These are phyloP conservation scores for Trichosporon asahii DNA, from an alignment of 1,284 basidiomycete genomes.

Conservation along the genomic window DNA sequence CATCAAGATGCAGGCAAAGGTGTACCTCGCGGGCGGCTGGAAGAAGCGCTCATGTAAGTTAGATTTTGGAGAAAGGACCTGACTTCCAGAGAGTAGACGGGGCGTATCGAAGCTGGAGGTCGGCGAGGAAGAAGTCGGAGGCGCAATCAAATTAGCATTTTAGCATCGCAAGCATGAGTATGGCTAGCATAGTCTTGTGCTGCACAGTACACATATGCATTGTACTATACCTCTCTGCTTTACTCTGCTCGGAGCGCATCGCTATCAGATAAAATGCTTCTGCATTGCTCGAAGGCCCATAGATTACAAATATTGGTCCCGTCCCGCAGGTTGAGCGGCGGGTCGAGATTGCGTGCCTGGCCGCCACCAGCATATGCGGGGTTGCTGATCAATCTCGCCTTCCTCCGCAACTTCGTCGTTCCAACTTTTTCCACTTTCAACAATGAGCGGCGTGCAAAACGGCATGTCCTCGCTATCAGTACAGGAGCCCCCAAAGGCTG, in stretches of 20 bases:
- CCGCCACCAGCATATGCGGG: background rate
- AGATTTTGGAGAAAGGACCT: background rate
- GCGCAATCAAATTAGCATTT: background rate
- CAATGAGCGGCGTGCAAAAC: background rate
- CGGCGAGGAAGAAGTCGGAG: background rate
- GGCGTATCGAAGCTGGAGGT: background rate
- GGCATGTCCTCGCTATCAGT: slow-evolving; percentile 2
- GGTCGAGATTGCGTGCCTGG: slow-evolving; percentile 6
- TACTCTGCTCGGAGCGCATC: background rate
- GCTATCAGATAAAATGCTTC: background rate
- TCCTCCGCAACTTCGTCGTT: background rate
- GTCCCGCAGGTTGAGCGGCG: background rate
- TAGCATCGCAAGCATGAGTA: background rate
- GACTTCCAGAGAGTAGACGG: background rate
- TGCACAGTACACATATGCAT: slow-evolving; percentile 10
- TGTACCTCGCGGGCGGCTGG: slow-evolving; percentile 27
- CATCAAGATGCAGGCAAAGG: slow-evolving; percentile 39
- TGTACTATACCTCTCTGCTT: slow-evolving; percentile 5
- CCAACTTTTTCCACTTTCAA: slow-evolving; percentile 1
- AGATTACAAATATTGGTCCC: background rate
- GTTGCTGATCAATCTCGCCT: slow-evolving; percentile 8
- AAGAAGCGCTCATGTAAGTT: background rate
- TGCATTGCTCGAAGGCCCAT: background rate
- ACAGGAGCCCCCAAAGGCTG: background rate
- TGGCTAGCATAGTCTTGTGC: slow-evolving; percentile 1